Base-by-base conservation (phyloP, 441 rosid genomes). In the Eutrema salsugineum region DNA sequence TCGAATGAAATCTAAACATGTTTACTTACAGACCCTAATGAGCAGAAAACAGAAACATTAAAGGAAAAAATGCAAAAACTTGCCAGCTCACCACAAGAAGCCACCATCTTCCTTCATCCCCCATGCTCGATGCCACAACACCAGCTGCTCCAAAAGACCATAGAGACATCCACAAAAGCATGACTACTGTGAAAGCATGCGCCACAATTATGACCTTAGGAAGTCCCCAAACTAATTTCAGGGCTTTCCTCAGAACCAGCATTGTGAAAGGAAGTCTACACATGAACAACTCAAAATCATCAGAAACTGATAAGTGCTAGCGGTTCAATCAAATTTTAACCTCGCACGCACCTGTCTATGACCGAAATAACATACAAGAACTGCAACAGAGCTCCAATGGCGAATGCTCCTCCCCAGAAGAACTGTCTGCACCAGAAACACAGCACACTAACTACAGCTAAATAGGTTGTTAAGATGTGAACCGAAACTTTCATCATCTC, bases 51-150 rank as follows among this genome's bases (percentile, higher is more conserved):
- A 38, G 17, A 51, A 47, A 20, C 53, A 27, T 3, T 53, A 78
- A 68, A 60, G 62, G 77, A 78, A 65, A 15, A 24, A 77, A 81
- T 76, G 75, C 82, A 84, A 92, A 84, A 91, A 90, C 99, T 94
- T 91, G 97, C 97, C 98, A 85, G 89, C 97, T 94, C 99, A 94
- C 99, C 99, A 92, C 84, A 86, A 95, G 95, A 88, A 95, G 97
- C 81, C 99, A 95, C 97, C 94, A 92, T 56, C 93, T 81, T 56
- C 87, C 90, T 1, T 79, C 82, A 72, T 86, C 84, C 7, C 77
- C 93, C 87, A 88, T 76, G 80, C 86, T 84, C 55, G 97, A 92
- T 32, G 99, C 97, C 75, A 95, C 91, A 68, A 95, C 97, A 76
- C 98, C 98, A 65, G 98, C 87, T 47, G 86, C 96, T 62, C 99